phyloP scores from a whole-genome alignment of 148 eudicot genomes.

The Amaranthus palmeri region DNA sequence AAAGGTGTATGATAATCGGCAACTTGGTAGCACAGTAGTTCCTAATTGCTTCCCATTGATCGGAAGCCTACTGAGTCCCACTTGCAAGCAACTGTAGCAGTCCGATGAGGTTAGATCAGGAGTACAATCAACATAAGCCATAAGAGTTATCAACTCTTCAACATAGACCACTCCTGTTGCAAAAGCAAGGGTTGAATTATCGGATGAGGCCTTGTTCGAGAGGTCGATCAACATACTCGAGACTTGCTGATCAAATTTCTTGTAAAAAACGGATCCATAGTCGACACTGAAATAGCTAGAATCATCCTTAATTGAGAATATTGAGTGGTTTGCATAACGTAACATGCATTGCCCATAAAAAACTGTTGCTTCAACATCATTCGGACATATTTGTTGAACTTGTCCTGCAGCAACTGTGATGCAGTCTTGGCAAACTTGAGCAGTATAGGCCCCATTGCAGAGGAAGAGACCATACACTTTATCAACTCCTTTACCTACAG shows the following conservation, averaged over 20 bases:
- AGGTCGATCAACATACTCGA: conserved; percentile 15
- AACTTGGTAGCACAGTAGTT: conserved; percentile 24
- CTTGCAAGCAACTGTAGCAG: conserved; percentile 19
- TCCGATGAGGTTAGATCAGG: conserved; percentile 9
- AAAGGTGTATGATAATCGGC: conserved; percentile 15
- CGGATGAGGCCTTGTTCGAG: neutral
- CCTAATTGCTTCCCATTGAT: conserved; percentile 19
- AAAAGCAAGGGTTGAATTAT: conserved; percentile 8
- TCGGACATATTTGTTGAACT: conserved; percentile 21
- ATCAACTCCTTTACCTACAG: conserved; percentile 10
- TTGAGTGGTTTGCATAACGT: conserved; percentile 23
- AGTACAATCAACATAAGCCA: conserved; percentile 24
- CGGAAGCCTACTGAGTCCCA: conserved; percentile 12
- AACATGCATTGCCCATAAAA: conserved; percentile 34
- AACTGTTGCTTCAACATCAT: conserved; percentile 16
- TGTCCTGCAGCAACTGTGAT: conserved; percentile 23
- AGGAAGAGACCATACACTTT: conserved; percentile 22
- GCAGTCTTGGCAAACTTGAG: conserved; percentile 21
- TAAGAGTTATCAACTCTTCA: neutral
- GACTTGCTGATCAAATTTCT: conserved; percentile 17
- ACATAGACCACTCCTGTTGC: conserved; percentile 14
- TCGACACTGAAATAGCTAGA: conserved; percentile 1
- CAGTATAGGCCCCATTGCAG: conserved; percentile 18
- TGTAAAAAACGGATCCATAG: conserved; percentile 14
- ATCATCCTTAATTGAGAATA: conserved; percentile 20